Evolutionary conservation across 305 asterid species (phyloP).

Genomic region (Fraxinus baroniana): DNA sequence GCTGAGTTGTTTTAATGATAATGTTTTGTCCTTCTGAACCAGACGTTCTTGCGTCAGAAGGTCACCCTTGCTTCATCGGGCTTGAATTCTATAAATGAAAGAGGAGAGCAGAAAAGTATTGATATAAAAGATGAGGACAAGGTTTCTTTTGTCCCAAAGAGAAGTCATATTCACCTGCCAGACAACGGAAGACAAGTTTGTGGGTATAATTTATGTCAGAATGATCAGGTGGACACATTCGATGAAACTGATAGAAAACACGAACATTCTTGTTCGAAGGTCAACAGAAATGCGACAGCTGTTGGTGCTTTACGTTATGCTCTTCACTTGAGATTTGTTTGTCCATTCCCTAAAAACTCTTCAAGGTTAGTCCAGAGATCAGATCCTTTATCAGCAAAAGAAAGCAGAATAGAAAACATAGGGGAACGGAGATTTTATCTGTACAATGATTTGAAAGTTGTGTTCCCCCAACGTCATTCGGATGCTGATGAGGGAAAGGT

Average conservation of each 20-base stretch:
- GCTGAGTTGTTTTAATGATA: slow-evolving; percentile 12
- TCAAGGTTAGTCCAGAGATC: slow-evolving; percentile 30
- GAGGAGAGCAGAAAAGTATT: slow-evolving; percentile 33
- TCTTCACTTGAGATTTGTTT: slow-evolving; percentile 66
- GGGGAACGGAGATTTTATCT: slow-evolving; percentile 62
- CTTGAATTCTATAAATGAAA: slow-evolving; percentile 28
- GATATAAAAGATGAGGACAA: slow-evolving; percentile 29
- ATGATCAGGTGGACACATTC: slow-evolving; percentile 25
- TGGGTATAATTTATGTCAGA: slow-evolving; percentile 32
- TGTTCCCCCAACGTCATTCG: slow-evolving; percentile 87
- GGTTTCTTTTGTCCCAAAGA: slow-evolving; percentile 17
- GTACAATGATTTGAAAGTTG: slow-evolving; percentile 70
- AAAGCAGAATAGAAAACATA: slow-evolving; percentile 17
- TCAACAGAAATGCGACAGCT: slow-evolving; percentile 33
- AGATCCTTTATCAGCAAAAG: slow-evolving; percentile 28
- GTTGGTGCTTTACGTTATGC: slow-evolving; percentile 70
- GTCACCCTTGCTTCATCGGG: slow-evolving; percentile 55
- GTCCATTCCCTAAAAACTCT: slow-evolving; percentile 46
- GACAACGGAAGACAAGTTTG: slow-evolving; percentile 25
- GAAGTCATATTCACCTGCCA: slow-evolving; percentile 17
- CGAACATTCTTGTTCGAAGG: slow-evolving; percentile 38
- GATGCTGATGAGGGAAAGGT: slow-evolving; percentile 93
- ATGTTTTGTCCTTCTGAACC: slow-evolving; percentile 21
- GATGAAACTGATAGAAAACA: slow-evolving; percentile 34
- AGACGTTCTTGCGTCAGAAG: slow-evolving; percentile 83